Conservation (phyloP, 805 yeast genomes). For the Wickerhamiella kurtzmanii region DNA sequence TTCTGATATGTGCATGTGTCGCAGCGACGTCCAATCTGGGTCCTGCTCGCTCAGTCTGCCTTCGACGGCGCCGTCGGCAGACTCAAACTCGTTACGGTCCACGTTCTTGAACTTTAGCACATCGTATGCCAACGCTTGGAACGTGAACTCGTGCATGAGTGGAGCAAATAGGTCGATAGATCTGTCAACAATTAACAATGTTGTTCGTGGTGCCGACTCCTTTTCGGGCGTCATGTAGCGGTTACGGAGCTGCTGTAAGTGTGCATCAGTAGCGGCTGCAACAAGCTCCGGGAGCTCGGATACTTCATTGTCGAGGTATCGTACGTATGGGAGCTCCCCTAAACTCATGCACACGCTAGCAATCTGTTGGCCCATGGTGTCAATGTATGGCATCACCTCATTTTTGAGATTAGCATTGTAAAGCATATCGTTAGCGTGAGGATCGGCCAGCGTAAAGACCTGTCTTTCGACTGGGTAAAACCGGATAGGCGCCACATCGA, state of each 20-base stretch:
- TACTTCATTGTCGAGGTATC: constrained; percentile 54
- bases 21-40: constrained; percentile 54
- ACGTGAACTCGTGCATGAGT: constrained; percentile 73
- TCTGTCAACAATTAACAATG: constrained; percentile 68
- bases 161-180: constrained; percentile 75
- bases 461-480: constrained; percentile 56
- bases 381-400: constrained; percentile 30
- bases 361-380: constrained; percentile 47
- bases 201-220: constrained; percentile 46
- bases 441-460: constrained; percentile 54
- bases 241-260: constrained; percentile 5
- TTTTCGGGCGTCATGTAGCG: constrained; percentile 23
- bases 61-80: constrained; percentile 21
- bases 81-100: constrained; percentile 36
- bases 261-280: constrained; percentile 10
- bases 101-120: constrained; percentile 34
- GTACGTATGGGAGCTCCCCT: constrained; percentile 77
- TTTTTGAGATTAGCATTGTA: constrained; percentile 47
- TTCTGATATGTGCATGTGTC: constrained; percentile 65
- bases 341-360: constrained; percentile 61
- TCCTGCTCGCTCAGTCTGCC: constrained; percentile 49
- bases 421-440: constrained; percentile 52
- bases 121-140: constrained; percentile 88
- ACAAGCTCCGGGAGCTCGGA: constrained; percentile 32
- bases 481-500: constrained; percentile 35